These are phyloP conservation scores for Chaetomium olivaceum DNA, from an alignment of 2,329 filamentous ascomycete species.

Conservation along the genomic window DNA sequence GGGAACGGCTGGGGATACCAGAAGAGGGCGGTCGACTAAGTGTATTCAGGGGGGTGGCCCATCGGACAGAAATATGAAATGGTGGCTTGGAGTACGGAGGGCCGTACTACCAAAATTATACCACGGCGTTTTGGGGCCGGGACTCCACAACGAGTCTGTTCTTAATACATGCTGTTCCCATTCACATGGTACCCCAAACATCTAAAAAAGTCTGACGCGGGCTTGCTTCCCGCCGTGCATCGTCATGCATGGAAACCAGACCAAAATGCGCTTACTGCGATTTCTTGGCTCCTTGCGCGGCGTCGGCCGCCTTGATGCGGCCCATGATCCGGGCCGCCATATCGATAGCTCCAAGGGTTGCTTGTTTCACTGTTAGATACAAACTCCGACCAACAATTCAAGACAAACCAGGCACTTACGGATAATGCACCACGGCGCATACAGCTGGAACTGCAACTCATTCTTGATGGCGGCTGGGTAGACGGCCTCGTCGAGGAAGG, in stretches of 20 bases:
- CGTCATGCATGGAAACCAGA: background rate
- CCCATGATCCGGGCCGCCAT: conserved; percentile 55
- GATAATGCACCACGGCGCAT: conserved; percentile 53
- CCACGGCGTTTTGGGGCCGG: conserved; percentile 14
- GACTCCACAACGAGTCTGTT: background rate
- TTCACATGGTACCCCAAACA: background rate
- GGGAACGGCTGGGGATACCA: conserved; percentile 63
- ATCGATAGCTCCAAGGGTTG: conserved; percentile 52
- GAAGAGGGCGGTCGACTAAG: conserved; percentile 52
- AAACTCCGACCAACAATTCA: background rate
- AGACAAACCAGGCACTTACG: conserved; percentile 46
- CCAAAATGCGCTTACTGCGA: conserved; percentile 36
- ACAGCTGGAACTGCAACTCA: conserved; percentile 50
- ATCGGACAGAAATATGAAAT: background rate
- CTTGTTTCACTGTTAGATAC: conserved; percentile 31
- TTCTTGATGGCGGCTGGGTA: conserved; percentile 49
- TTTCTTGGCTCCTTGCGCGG: conserved; percentile 43
- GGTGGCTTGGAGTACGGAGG: background rate
- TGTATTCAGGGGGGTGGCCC: too few relatives aligned
- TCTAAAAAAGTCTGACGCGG: background rate
- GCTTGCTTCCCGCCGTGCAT: background rate
- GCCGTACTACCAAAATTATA: conserved; percentile 14
- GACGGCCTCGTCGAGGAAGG: conserved; percentile 49
- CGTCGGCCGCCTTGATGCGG: conserved; percentile 41
- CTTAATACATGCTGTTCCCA: background rate